Percentiles rank a stretch among this genome's conserved stretches.
phyloP scores from a whole-genome alignment of 106 monocot genomes.

The Allium sativum region DNA sequence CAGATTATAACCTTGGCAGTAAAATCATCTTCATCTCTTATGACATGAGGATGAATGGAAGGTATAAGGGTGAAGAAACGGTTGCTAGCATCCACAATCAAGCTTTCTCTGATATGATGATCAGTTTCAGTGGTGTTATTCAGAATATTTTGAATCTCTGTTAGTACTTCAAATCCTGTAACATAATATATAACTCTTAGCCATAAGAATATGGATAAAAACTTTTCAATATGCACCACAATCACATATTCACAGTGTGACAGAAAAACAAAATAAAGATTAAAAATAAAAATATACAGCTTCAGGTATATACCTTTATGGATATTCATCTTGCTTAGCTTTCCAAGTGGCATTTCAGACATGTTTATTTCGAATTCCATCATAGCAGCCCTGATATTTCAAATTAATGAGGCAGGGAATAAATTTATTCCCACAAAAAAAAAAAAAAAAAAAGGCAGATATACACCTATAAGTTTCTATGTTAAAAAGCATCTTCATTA shows the following conservation, averaged over 20 bases:
- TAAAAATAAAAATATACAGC: no score
- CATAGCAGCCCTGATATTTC: slow-evolving; percentile 77
- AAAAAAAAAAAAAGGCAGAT: slow-evolving; percentile 2
- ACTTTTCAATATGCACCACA: neutral
- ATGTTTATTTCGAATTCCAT: slow-evolving; percentile 94
- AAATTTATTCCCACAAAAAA: neutral
- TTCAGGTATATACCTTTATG: slow-evolving; percentile 54
- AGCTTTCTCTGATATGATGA: slow-evolving; percentile 52
- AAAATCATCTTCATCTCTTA: slow-evolving; percentile 72
- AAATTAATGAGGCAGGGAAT: neutral
- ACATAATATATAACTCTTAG: neutral
- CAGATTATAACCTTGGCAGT: slow-evolving; percentile 48
- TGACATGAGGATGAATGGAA: slow-evolving; percentile 92
- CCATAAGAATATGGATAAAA: slow-evolving; percentile 2
- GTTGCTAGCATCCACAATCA: slow-evolving; percentile 90
- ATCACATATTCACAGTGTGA: neutral
- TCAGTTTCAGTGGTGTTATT: slow-evolving; percentile 26
- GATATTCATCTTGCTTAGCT: slow-evolving; percentile 89
- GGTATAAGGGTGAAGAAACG: slow-evolving; percentile 99
- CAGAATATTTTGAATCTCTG: slow-evolving; percentile 90
- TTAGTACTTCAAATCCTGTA: slow-evolving; percentile 95
- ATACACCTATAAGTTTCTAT: slow-evolving; percentile 88
- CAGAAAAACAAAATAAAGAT: no score
- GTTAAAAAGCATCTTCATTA: slow-evolving; percentile 98
- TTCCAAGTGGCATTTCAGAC: slow-evolving; percentile 98